Percentiles rank a stretch among this genome's conserved stretches.
Conservation (phyloP, 2,329 filamentous ascomycete genomes). For the Hymenoscyphus scutula region DNA sequence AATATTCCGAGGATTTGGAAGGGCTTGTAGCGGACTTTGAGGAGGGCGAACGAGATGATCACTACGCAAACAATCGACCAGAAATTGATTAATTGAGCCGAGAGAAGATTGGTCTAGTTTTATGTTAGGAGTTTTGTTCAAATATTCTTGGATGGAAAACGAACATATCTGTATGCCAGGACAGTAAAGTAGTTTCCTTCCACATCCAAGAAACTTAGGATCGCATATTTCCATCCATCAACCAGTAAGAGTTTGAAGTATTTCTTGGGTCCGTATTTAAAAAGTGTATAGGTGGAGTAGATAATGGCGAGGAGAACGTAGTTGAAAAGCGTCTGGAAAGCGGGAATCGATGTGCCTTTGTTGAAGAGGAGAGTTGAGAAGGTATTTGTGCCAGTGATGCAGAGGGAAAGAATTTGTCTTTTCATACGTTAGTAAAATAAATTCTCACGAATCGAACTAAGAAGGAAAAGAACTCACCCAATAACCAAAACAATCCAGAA, state of each 20-base stretch:
- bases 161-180: constrained; percentile 70
- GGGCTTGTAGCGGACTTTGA: constrained; percentile 85
- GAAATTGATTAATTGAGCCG: constrained; percentile 95
- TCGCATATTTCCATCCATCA: constrained; percentile 91
- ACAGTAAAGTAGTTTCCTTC: constrained; percentile 98
- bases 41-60: constrained; percentile 73
- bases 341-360: constrained; percentile 76
- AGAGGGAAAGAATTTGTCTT: constrained; percentile 78
- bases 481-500: constrained; percentile 83
- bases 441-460: not conserved
- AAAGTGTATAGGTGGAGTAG: constrained; percentile 77
- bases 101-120: constrained; percentile 80
- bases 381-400: constrained; percentile 91
- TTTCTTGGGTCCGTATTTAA: constrained; percentile 71
- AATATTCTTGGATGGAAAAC: constrained; percentile 6
- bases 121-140: constrained; percentile 8
- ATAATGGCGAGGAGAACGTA: constrained; percentile 81
- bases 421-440: constrained; percentile 2
- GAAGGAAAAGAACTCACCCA: constrained; percentile 50
- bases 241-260: constrained; percentile 62
- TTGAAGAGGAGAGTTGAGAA: constrained; percentile 72
- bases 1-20: constrained; percentile 85
- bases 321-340: constrained; percentile 95
- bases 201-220: constrained; percentile 90
- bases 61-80: constrained; percentile 97